Conservation (phyloP, 192 early-diverging fungal species). For the Backusella parvicylindrica region DNA sequence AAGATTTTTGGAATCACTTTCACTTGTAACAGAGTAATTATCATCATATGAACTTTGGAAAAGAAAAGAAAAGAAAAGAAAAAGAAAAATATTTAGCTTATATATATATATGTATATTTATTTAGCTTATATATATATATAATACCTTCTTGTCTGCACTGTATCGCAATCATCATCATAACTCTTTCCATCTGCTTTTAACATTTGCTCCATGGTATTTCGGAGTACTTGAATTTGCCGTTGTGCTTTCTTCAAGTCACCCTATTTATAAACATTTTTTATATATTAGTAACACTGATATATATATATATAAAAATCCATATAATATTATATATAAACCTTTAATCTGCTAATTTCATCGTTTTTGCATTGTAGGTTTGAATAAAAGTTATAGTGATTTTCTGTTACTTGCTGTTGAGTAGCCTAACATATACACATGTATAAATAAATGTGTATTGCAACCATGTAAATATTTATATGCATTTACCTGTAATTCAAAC, state of each 20-base stretch:
- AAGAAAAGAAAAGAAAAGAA: background rate
- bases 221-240: conserved; percentile 5
- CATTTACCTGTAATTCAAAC: conserved; percentile 10
- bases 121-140: background rate
- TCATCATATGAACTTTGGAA: background rate
- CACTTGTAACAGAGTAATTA: background rate
- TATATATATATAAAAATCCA: background rate
- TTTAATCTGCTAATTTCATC: conserved; percentile 5
- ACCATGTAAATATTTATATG: background rate
- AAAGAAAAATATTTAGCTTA: too few species aligned
- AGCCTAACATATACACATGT: background rate
- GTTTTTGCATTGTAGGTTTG: background rate
- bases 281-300: background rate
- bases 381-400: background rate
- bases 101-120: background rate
- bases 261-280: background rate
- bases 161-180: background rate
- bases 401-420: conserved; percentile 1
- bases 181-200: conserved; percentile 4
- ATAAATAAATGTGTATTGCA: background rate
- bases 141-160: background rate
- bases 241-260: conserved; percentile 3
- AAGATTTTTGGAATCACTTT: background rate
- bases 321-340: background rate
- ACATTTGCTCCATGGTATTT: conserved; percentile 17